These are phyloP conservation scores for Lactarius vividus DNA, from an alignment of 768 basidiomycete species.

Conservation along the genomic window DNA sequence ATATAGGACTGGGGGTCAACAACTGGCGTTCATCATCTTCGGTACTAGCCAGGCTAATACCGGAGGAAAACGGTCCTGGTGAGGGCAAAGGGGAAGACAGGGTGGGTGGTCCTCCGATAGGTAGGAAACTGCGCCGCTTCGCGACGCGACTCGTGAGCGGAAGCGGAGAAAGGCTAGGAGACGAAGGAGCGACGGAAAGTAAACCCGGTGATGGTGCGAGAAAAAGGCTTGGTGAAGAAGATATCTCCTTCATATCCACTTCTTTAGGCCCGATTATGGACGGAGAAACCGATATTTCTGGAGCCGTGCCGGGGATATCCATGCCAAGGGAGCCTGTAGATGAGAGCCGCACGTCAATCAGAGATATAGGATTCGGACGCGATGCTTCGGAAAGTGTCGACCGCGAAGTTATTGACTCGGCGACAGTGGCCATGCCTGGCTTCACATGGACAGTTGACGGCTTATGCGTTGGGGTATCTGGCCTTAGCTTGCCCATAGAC, in stretches of 20 bases:
- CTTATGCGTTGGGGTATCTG: slow-evolving; percentile 46
- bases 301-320: slow-evolving; percentile 11
- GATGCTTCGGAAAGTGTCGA: slow-evolving; percentile 1
- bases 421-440: slow-evolving; percentile 29
- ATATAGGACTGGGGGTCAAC: slow-evolving; percentile 45
- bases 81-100: slow-evolving; percentile 63
- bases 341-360: slow-evolving; percentile 47
- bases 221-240: slow-evolving; percentile 7
- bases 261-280: slow-evolving; percentile 22
- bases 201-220: slow-evolving; percentile 17
- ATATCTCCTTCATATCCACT: neutral
- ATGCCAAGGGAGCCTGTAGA: slow-evolving; percentile 60
- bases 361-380: slow-evolving; percentile 30
- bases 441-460: slow-evolving; percentile 39
- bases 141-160: slow-evolving; percentile 48
- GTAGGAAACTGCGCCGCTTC: slow-evolving; percentile 87
- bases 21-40: slow-evolving; percentile 33
- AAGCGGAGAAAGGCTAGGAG: slow-evolving; percentile 34
- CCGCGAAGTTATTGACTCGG: slow-evolving; percentile 6
- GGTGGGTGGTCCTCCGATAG: slow-evolving; percentile 66
- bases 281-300: slow-evolving; percentile 22
- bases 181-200: slow-evolving; percentile 20
- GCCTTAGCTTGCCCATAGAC: slow-evolving; percentile 91
- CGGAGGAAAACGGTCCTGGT: slow-evolving; percentile 57
- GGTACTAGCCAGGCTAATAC: slow-evolving; percentile 43